Conservation (phyloP, 139 green algal genomes). For the Chlorella sp. region DNA sequence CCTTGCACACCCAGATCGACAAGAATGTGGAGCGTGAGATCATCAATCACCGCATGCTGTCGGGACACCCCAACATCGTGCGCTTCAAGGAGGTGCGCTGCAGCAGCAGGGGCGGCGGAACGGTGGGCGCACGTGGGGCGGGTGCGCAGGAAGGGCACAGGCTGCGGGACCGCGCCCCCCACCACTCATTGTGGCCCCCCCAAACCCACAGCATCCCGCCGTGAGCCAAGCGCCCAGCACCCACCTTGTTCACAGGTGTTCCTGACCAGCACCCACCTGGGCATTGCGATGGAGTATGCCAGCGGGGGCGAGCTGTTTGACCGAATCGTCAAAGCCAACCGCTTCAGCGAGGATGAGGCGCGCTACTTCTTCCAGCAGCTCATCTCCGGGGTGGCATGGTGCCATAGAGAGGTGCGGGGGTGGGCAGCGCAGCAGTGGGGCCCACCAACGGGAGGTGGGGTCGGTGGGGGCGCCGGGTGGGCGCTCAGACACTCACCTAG, state of each 20-base stretch:
- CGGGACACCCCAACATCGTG: constrained; percentile 96
- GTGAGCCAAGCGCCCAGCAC: too few relatives aligned
- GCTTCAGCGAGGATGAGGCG: constrained; percentile 96
- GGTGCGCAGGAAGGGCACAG: too few relatives aligned
- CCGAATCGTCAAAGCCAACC: constrained; percentile 90
- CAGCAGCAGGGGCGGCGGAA: neutral
- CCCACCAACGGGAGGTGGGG: too few relatives aligned
- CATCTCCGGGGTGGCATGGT: constrained; percentile 94
- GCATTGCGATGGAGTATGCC: constrained; percentile 88
- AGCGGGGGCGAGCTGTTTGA: constrained; percentile 97
- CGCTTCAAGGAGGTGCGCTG: constrained; percentile 87
- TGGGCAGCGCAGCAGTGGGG: too few relatives aligned
- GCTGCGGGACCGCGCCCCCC: too few relatives aligned
- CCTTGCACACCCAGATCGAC: constrained; percentile 84
- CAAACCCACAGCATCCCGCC: too few relatives aligned
- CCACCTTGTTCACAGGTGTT: constrained; percentile 56
- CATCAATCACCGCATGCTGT: constrained; percentile 94
- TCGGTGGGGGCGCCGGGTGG: too few relatives aligned
- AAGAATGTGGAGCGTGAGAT: constrained; percentile 99
- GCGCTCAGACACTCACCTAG: too few relatives aligned
- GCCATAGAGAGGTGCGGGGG: constrained; percentile 77
- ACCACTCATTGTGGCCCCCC: too few relatives aligned
- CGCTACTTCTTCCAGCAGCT: constrained; percentile 99
- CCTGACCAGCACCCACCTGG: constrained; percentile 76
- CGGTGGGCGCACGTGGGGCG: neutral